These are phyloP conservation scores for Myxozyma kluyveri DNA, from an alignment of 805 yeast genomes.

Conservation along the genomic window DNA sequence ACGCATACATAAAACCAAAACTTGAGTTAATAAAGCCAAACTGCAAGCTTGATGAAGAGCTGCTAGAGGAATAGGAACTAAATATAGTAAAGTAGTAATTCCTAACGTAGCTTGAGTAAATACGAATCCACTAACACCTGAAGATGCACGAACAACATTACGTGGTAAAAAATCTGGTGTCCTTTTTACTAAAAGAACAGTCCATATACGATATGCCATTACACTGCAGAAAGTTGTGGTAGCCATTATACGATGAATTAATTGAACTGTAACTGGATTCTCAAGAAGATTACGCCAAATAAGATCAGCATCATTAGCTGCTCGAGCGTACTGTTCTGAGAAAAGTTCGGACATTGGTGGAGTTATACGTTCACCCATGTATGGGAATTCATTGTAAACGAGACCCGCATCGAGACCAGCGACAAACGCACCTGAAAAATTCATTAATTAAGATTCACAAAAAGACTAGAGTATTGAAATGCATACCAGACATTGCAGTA, in stretches of 20 bases:
- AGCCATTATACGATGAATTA: constrained; percentile 85
- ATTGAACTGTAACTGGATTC: constrained; percentile 93
- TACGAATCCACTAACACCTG: constrained; percentile 77
- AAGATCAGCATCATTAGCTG: constrained; percentile 64
- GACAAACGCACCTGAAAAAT: constrained; percentile 90
- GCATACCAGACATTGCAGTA: constrained; percentile 96
- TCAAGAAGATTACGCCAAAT: constrained; percentile 92
- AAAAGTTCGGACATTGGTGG: constrained; percentile 79
- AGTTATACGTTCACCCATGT: constrained; percentile 75
- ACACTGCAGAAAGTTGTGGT: constrained; percentile 67
- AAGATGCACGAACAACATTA: constrained; percentile 55
- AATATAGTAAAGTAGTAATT: constrained; percentile 74
- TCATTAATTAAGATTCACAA: constrained; percentile 43
- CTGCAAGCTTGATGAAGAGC: constrained; percentile 98
- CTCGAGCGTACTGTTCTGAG: constrained; percentile 68
- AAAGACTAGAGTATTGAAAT: constrained; percentile 72
- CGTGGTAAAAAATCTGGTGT: constrained; percentile 52
- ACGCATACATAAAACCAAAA: constrained; percentile 60
- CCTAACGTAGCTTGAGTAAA: constrained; percentile 83
- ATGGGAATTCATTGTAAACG: constrained; percentile 93
- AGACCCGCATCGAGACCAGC: constrained; percentile 98
- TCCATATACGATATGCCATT: constrained; percentile 51
- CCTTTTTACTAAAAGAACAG: constrained; percentile 5
- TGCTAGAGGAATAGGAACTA: constrained; percentile 90
- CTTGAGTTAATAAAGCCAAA: constrained; percentile 75